Base-by-base conservation (phyloP, 2,329 filamentous ascomycete species). In the Onygenales sp. region DNA sequence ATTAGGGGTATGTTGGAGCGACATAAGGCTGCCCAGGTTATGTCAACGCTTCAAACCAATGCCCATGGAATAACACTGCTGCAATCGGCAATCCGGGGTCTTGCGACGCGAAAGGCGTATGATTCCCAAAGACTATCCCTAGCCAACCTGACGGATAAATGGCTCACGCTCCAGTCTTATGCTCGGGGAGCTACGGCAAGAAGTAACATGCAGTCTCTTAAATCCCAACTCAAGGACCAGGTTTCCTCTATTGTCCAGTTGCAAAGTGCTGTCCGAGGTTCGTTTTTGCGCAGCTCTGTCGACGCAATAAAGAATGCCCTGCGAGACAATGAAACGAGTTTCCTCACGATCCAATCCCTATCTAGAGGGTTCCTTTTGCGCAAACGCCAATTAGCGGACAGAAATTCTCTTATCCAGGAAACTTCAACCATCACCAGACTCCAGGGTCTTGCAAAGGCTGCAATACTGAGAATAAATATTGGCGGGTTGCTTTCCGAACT, bases 401-500 rank as follows among this genome's bases (percentile, higher is more conserved):
- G 58, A 27, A 52, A 62, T 33, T 60, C 56, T 4, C 59, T 76
- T 6, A 55, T 65, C 31, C 45, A 63, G 43, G 59, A 74, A 40
- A 62, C 61, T 34, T 11, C 60, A 7, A 47, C 57, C 6, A 65
- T 74, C 27, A 60, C 60, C 6, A 61, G 68, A 4, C 59, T 75
- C 8, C 73, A 76, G 56, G 63, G 70, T 8, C 63, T 73, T 49
- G 56, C 64, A 42, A 63, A 73, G 46, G 73, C 70, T n/a, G 69
- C 70, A 36, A 56, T 74, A 21, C 59, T 68, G 2, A 66, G 73
- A 37, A 68, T 70, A 13, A 58, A 70, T 21, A 65, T 74, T 52
- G 71, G 69, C 17, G 62, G 63, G 2, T 76, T 92, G 44, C 77
- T 95, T 11, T 80, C 84, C 13, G 79, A 87, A 42, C 80, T 97